These are phyloP conservation scores for Candida khao-thaluensis DNA, from an alignment of 805 yeast species.

Conservation along the genomic window DNA sequence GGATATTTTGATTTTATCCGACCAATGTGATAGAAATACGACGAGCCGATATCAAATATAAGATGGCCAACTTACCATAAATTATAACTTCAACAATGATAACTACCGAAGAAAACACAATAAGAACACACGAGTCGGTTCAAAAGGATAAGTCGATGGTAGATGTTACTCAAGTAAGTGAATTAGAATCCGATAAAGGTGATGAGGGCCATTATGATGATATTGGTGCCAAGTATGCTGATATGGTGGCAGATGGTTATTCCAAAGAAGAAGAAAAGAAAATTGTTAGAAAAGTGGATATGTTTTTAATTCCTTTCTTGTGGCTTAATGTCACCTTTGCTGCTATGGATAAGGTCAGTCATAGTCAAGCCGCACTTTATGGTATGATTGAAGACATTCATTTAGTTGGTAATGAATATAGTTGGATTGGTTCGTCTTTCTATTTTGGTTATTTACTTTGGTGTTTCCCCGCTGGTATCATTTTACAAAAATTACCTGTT, in stretches of 20 bases:
- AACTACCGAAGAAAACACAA: background rate
- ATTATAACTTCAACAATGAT: background rate
- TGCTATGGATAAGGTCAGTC: conserved; percentile 24
- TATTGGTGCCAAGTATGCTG: conserved; percentile 15
- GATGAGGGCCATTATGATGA: conserved; percentile 9
- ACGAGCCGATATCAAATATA: no score
- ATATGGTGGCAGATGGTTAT: conserved; percentile 14
- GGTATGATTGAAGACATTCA: conserved; percentile 22
- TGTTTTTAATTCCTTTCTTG: conserved; percentile 27
- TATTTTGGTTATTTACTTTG: conserved; percentile 59
- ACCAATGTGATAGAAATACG: no score
- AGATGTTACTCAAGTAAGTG: conserved; percentile 1
- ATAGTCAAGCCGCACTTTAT: conserved; percentile 25
- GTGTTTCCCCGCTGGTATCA: conserved; percentile 46
- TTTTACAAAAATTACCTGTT: conserved; percentile 35
- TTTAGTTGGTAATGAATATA: conserved; percentile 32
- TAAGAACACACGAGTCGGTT: background rate
- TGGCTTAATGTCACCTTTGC: conserved; percentile 26
- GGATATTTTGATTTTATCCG: conserved; percentile 4
- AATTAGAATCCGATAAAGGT: background rate
- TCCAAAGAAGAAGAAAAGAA: conserved; percentile 8
- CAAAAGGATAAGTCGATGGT: background rate
- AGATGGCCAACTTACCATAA: no score
- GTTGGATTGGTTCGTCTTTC: conserved; percentile 39
- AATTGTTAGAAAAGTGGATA: conserved; percentile 34